Conservation (phyloP, 768 basidiomycete genomes). For the Suillus ampliporus region DNA sequence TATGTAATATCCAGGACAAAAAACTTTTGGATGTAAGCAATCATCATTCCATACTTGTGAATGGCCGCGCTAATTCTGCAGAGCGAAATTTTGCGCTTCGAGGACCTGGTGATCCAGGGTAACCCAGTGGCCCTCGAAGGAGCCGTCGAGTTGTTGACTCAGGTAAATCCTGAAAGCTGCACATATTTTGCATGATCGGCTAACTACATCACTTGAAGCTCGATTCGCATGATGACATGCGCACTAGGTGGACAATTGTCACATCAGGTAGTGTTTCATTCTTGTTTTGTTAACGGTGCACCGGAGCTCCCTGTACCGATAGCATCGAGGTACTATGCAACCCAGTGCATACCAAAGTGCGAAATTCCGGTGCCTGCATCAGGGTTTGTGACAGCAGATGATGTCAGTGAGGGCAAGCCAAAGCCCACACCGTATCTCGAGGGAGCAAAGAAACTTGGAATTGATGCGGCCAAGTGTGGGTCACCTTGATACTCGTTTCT, state of each 20-base stretch:
- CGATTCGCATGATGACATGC: conserved; percentile 16
- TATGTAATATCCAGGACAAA: conserved; percentile 65
- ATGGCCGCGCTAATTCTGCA: conserved; percentile 29
- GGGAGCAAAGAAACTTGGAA: conserved; percentile 67
- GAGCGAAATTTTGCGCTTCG: conserved; percentile 79
- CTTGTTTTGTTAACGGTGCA: conserved; percentile 1
- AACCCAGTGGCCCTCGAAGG: conserved; percentile 69
- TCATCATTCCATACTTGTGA: conserved; percentile 1
- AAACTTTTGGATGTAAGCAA: conserved; percentile 56
- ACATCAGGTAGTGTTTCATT: conserved; percentile 60
- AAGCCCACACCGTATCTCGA: conserved; percentile 92
- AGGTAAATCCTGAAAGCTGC: conserved; percentile 43
- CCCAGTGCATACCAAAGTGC: conserved; percentile 67
- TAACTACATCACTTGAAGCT: conserved; percentile 25
- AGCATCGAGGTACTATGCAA: conserved; percentile 80
- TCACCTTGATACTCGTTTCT: neutral
- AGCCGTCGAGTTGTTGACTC: conserved; percentile 56
- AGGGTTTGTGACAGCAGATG: conserved; percentile 74
- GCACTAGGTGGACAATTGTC: conserved; percentile 77
- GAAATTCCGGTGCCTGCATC: conserved; percentile 61
- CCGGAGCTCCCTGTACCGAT: conserved; percentile 4
- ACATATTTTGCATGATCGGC: neutral
- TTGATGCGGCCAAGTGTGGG: conserved; percentile 63
- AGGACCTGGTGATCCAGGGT: conserved; percentile 70
- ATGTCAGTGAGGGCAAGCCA: conserved; percentile 58